These are phyloP conservation scores for Scopulariopsis brevicaulis DNA, from an alignment of 2,329 filamentous ascomycete genomes.

Conservation along the genomic window DNA sequence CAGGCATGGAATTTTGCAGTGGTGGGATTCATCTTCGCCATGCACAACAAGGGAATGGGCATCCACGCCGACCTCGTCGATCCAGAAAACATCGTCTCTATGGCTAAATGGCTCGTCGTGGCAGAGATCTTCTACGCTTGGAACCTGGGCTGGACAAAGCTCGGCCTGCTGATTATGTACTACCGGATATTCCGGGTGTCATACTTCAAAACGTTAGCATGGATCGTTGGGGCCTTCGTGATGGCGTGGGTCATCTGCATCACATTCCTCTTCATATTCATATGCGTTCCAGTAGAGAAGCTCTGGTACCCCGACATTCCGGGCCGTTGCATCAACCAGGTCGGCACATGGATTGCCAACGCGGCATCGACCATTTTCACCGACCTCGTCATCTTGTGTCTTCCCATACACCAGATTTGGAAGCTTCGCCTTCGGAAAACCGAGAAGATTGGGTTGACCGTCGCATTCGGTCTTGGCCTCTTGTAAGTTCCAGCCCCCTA, in stretches of 20 bases:
- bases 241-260: conserved; percentile 34
- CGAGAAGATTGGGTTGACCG: conserved; percentile 29
- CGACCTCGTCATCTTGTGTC: conserved; percentile 29
- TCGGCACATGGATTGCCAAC: conserved; percentile 37
- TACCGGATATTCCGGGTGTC: conserved; percentile 35
- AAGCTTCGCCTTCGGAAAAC: conserved; percentile 24
- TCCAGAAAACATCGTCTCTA: conserved; percentile 22
- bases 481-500: conserved; percentile 20
- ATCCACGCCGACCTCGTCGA: conserved; percentile 28
- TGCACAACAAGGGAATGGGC: conserved; percentile 33
- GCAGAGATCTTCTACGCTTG: conserved; percentile 35
- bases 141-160: conserved; percentile 36
- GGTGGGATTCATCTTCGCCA: conserved; percentile 34
- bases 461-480: conserved; percentile 31
- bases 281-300: conserved; percentile 37
- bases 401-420: conserved; percentile 34
- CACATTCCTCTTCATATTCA: conserved; percentile 37
- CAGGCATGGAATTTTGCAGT: conserved; percentile 29
- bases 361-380: conserved; percentile 33
- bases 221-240: conserved; percentile 26
- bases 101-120: conserved; percentile 33
- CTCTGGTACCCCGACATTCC: conserved; percentile 32
- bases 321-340: conserved; percentile 35
- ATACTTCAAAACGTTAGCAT: conserved; percentile 28
- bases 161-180: conserved; percentile 39